These are phyloP conservation scores for Penicillium maclennaniae DNA, from an alignment of 495 filamentous ascomycete species.

Conservation along the genomic window DNA sequence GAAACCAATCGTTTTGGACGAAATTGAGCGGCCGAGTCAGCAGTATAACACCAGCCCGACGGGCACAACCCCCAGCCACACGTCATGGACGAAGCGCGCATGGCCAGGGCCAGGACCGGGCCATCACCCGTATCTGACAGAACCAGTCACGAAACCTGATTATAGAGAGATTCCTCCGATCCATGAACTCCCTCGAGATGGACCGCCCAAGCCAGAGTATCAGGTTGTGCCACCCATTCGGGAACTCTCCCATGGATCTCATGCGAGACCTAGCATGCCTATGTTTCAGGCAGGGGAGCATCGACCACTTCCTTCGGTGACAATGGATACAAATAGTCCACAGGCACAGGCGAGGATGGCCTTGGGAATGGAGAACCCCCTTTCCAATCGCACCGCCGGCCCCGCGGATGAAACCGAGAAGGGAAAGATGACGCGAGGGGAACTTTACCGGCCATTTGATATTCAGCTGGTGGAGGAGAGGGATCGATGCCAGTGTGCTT, in stretches of 20 bases:
- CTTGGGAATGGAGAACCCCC: constrained; percentile 43
- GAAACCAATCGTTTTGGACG: constrained; percentile 43
- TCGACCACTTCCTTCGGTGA: constrained; percentile 26
- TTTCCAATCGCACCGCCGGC: constrained; percentile 29
- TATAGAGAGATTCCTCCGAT: constrained; percentile 44
- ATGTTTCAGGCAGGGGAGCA: constrained; percentile 38
- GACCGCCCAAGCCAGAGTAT: constrained; percentile 39
- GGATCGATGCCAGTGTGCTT: constrained; percentile 76
- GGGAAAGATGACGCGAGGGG: constrained; percentile 89
- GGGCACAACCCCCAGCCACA: constrained; percentile 27
- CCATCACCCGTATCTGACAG: constrained; percentile 36
- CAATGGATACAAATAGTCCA: constrained; percentile 41
- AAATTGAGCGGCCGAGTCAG: constrained; percentile 34
- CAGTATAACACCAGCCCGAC: constrained; percentile 42
- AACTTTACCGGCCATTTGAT: constrained; percentile 74
- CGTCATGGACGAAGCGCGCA: constrained; percentile 36
- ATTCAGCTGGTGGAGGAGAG: constrained; percentile 79
- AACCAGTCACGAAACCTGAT: constrained; percentile 36
- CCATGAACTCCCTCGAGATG: constrained; percentile 43
- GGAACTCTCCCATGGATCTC: constrained; percentile 36
- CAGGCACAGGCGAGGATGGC: constrained; percentile 46
- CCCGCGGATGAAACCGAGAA: constrained; percentile 65
- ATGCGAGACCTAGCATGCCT: constrained; percentile 35
- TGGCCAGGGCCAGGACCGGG: constrained; percentile 31
- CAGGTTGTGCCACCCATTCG: constrained; percentile 42